Evolutionary conservation across 495 filamentous ascomycete genomes (phyloP).

Genomic region (Daldinia bambusicola): DNA sequence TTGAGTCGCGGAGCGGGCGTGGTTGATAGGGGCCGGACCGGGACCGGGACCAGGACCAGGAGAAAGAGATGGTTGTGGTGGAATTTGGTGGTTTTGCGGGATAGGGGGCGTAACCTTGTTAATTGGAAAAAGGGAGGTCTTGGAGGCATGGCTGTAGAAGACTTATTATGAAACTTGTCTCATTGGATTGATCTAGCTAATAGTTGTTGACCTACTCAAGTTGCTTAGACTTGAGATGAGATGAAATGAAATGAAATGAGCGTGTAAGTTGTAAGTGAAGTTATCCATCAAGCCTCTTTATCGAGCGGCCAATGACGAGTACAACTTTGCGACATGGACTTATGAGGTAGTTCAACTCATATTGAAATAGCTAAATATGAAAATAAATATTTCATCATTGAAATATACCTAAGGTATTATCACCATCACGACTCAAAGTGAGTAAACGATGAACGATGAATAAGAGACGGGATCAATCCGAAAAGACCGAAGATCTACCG

Average conservation of each 20-base stretch:
- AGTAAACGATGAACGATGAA: not conserved
- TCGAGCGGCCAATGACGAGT: not conserved
- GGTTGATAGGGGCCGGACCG: not conserved
- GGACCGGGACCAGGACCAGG: not conserved
- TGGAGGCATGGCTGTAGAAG: not conserved
- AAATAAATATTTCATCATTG: not conserved
- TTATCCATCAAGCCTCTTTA: not conserved
- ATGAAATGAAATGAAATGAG: not conserved
- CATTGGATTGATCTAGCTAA: not conserved
- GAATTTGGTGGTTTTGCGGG: not conserved
- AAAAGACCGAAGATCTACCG: slow-evolving; percentile 24
- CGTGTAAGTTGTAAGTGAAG: slow-evolving; percentile 1
- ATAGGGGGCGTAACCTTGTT: not conserved
- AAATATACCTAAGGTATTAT: not conserved
- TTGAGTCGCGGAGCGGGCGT: not conserved
- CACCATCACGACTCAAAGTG: not conserved
- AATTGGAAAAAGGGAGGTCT: not conserved
- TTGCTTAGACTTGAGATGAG: not conserved
- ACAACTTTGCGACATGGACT: not conserved
- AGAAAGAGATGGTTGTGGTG: not conserved
- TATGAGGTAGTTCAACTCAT: not conserved
- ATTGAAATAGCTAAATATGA: not conserved
- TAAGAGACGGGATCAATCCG: not conserved
- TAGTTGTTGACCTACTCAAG: not conserved
- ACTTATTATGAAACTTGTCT: not conserved